A percentile compares a stretch with the other conserved stretches of the same genome.
phyloP scores from a whole-genome alignment of 2,329 filamentous ascomycete genomes.

The Orbilia oligospora region DNA sequence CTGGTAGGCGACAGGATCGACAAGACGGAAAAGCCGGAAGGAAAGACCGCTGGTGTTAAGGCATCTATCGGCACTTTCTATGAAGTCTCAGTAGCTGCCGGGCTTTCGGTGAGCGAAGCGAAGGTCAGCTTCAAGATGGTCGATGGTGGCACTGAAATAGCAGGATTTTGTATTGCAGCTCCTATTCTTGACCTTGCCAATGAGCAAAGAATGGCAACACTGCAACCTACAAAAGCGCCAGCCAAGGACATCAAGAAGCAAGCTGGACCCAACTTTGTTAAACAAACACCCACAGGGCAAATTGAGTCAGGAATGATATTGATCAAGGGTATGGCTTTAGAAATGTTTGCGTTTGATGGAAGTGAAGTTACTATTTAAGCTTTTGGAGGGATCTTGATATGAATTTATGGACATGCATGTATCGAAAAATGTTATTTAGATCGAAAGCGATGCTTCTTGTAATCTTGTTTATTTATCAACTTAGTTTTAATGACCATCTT shows the following conservation, averaged over 20 bases:
- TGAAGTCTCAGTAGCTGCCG: constrained; percentile 10
- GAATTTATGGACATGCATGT: too few relatives aligned
- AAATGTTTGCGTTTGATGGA: neutral
- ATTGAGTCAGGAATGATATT: neutral
- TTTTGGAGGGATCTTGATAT: too few relatives aligned
- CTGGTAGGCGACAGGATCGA: neutral
- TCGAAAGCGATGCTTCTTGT: too few relatives aligned
- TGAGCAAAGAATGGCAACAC: neutral
- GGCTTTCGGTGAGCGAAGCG: neutral
- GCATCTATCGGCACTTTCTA: neutral
- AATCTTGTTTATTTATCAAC: too few relatives aligned
- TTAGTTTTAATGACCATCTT: too few relatives aligned
- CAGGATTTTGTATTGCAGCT: constrained; percentile 3
- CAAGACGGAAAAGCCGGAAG: neutral
- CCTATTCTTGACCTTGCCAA: neutral
- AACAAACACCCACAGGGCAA: neutral
- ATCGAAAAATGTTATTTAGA: too few relatives aligned
- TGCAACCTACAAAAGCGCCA: neutral
- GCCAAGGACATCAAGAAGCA: neutral
- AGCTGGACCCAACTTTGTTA: neutral
- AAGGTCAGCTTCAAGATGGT: constrained; percentile 9
- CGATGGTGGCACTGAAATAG: neutral
- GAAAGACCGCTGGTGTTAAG: constrained; percentile 1
- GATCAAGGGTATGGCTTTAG: neutral
- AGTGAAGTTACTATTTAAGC: neutral